Evolutionary conservation across 306 rosid species (phyloP), one percentile per base, ranked within the genome.

Genomic region (Ormosia semicastrata): DNA sequence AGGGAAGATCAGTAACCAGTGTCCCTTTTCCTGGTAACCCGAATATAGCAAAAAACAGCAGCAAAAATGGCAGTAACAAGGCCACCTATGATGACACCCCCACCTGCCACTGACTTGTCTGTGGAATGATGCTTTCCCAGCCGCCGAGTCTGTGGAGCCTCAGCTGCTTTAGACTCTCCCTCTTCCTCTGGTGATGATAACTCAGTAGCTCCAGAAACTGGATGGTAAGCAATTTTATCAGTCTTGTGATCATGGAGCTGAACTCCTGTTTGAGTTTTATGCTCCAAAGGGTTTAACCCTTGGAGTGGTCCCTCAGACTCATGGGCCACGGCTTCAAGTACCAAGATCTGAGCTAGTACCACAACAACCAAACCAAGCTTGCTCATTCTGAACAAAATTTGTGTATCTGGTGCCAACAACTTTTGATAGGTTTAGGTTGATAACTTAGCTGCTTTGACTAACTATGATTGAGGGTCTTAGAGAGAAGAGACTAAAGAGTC

Each of bases 61-160:
- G 97, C 98, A 77, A 90, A 88, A 59, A 88, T 81, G 56, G 93
- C 93, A 46, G 98, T 95, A 49, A 87, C 90, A 67, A 95, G 90
- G 2, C 98, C 98, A 50, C 97, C 97, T 37, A 95, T 90, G 81
- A 95, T 95, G 29, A 91, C 94, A 72, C 97, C 99, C 7, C 99
- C 97, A 44, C 98, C 99, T 2, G 94, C 98, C 88, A 90, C 82
- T 7, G 99, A 95, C 84, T 85, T 88, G 53, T 91, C 95, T 1
- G 78, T 14, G 2, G 82, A 81, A 75, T 78, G 96, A 57, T 92
- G 97, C 75, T 86, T 89, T 32, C 91, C 93, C 50, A 93, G n/a
- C 80, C 79, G 73, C 68, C 95, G 82, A 82, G 47, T 82, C 29
- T 77, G 65, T 6, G 97, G 98, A 63, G 94, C 91, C 74, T 88